These are phyloP conservation scores for Ustilago bromivora DNA, from an alignment of 1,284 basidiomycete genomes.

Conservation along the genomic window DNA sequence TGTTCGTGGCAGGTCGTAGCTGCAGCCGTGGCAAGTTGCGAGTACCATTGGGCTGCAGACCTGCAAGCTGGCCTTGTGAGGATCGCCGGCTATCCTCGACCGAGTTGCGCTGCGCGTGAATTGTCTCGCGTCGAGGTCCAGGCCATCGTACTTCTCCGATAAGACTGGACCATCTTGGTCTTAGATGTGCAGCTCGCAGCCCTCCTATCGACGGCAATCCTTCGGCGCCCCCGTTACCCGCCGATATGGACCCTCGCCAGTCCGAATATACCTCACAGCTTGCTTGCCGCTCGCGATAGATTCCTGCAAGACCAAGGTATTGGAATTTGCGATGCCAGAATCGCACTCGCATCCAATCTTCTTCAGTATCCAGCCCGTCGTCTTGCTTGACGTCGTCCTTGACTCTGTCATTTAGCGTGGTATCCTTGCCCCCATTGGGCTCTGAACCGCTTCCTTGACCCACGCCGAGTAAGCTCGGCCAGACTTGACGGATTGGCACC, in stretches of 20 bases:
- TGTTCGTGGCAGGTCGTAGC: neutral
- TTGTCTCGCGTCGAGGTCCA: constrained; percentile 4
- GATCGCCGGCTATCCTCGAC: constrained; percentile 8
- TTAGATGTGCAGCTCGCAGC: constrained; percentile 10
- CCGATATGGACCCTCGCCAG: constrained; percentile 30
- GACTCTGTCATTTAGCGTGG: neutral
- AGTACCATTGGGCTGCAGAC: constrained; percentile 10
- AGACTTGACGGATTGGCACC: constrained; percentile 12
- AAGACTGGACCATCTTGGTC: constrained; percentile 38
- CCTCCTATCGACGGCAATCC: neutral
- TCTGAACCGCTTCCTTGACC: neutral
- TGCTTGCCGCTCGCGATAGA: constrained; percentile 22
- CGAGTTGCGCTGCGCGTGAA: neutral
- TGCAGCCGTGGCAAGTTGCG: constrained; percentile 23
- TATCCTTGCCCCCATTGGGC: neutral
- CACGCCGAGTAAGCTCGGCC: constrained; percentile 13
- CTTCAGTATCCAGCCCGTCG: neutral
- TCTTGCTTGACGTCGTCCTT: neutral
- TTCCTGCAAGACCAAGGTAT: constrained; percentile 33
- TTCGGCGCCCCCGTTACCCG: neutral
- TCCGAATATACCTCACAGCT: constrained; percentile 21
- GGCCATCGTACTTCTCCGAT: constrained; percentile 23
- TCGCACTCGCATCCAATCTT: constrained; percentile 27
- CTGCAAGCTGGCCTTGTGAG: constrained; percentile 8
- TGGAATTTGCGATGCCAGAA: constrained; percentile 45